Evolutionary conservation across 2,329 filamentous ascomycete genomes (phyloP).

Genomic region (Diaporthe citriasiana): DNA sequence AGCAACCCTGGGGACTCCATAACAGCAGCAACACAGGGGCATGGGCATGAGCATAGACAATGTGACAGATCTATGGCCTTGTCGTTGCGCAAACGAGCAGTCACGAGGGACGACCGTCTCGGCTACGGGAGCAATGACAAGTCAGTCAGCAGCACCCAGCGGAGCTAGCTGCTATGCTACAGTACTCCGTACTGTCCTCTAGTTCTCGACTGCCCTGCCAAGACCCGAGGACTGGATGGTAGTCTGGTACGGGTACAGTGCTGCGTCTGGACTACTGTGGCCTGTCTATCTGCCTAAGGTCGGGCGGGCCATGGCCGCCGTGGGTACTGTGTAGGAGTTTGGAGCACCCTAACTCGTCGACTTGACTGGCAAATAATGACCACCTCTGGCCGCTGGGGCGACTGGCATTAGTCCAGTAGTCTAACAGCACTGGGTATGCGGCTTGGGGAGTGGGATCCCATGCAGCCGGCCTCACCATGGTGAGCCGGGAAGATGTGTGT

Average conservation of each 20-base stretch:
- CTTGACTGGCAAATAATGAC: not conserved
- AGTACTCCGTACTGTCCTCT: too few species aligned
- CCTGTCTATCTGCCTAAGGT: constrained; percentile 11
- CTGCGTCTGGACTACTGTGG: constrained; percentile 2
- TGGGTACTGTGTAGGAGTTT: not conserved
- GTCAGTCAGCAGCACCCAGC: constrained; percentile 18
- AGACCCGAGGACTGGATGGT: constrained; percentile 9
- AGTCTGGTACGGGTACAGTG: constrained; percentile 10
- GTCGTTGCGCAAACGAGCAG: constrained; percentile 32
- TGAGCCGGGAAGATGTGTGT: not conserved
- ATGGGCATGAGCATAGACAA: constrained; percentile 30
- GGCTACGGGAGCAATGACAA: constrained; percentile 14
- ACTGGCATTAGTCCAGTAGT: constrained; percentile 17
- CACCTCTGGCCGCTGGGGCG: constrained; percentile 17
- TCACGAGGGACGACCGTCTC: constrained; percentile 33
- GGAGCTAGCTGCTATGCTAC: constrained; percentile 1
- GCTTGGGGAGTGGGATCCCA: not conserved
- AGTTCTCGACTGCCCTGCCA: constrained; percentile 31
- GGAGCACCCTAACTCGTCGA: constrained; percentile 17
- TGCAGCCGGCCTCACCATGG: constrained; percentile 9
- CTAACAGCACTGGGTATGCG: not conserved
- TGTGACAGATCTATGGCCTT: constrained; percentile 25
- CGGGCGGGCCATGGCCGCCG: constrained; percentile 26
- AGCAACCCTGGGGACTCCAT: not conserved
- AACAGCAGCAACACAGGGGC: constrained; percentile 16